Base-by-base conservation (phyloP, 192 early-diverging fungal genomes). In the Podila verticillata region DNA sequence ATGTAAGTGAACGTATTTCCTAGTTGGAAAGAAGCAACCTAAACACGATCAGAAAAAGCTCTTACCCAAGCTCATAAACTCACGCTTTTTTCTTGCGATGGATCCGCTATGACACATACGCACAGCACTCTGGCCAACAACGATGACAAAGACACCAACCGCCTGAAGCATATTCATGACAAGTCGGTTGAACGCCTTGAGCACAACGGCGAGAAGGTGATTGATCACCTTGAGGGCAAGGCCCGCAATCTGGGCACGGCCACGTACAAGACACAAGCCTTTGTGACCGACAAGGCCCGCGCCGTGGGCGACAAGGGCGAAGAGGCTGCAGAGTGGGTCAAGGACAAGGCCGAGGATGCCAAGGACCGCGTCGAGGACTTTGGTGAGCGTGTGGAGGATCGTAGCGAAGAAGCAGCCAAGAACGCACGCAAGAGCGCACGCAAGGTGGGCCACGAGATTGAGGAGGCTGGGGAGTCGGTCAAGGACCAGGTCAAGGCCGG, bases 131-230 rank as follows among this genome's bases (percentile, higher is more conserved):
- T 60, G 22, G 28, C 29, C 58, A 60, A 31, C 64, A 69, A 69
- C 59, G 47, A 61, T 3, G 75, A 72, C 28, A 67, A 79, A 19
- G 68, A 64, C 19, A 54, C 51, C 0, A 34, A 12, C 32, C 59
- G 66, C n/a, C 36, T 67, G 3, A 22, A 66, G 60, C 28, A 72
- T 24, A 19, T 79, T 10, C 75, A 79, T n/a, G 1, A 63, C 4
- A 64, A 79, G 60, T 57, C 68, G 1, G 59, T 79, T 7, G 48
- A 71, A 49, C 65, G 65, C 39, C 26, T 79, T 29, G 57, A 61
- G 61, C 17, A 22, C 20, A 34, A 69, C 31, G 31, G 31, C 22
- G 48, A 54, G 8, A 32, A 57, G n/a, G 2, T 58, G 19, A 17
- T 61, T 4, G 19, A 66, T 7, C 48, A 63, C 29, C n/a, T 78